Base-by-base conservation (phyloP, 2,329 filamentous ascomycete genomes). In the Cyphellophora europaea region DNA sequence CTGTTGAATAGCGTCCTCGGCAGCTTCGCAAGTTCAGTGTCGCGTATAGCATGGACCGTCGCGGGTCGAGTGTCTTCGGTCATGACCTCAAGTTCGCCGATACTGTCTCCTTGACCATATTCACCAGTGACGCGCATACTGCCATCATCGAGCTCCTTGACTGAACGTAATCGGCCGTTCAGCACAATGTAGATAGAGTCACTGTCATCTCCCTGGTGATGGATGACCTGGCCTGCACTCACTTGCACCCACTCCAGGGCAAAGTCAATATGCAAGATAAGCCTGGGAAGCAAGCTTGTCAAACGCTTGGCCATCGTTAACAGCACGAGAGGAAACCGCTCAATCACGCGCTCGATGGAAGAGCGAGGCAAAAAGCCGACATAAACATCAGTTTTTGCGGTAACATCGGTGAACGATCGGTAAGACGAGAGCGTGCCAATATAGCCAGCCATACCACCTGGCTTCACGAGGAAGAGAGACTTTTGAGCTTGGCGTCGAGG, bases 181-280 rank as follows among this genome's bases (percentile, higher is more conserved):
- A 98, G 71, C 2, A 98, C 91, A 42, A 98, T 88, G 51, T 96
- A 98, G 27, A 98, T 98, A 1, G 93, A 89, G 57, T 98, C 91
- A 51, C 91, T 98, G 47, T 96, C 91, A 47, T 98, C 88, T 2
- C 79, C 79, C 57, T 93, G 83, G 47, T 93, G 85, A 55, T 93
- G 94, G 21, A 98, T 83, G 6, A 95, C 83, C 54, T 98, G 87
- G 0, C 91, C 88, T 3, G 91, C 86, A 58, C 86, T 87, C 42
- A 98, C 87, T 54, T 98, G 93, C 3, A 95, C 79, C 91, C 93
- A 98, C 63, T 98, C 93, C 12, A 98, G 69, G 3, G 91, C 91
- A 61, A 98, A 98, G 58, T 98, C 91, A 44, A 98, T 96, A 52
- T 98, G 91, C 11, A 95, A 68, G 42, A 98, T 88, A 35, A 98